phyloP scores from a whole-genome alignment of 1,284 basidiomycete species.

The Fistulina hepatica region DNA sequence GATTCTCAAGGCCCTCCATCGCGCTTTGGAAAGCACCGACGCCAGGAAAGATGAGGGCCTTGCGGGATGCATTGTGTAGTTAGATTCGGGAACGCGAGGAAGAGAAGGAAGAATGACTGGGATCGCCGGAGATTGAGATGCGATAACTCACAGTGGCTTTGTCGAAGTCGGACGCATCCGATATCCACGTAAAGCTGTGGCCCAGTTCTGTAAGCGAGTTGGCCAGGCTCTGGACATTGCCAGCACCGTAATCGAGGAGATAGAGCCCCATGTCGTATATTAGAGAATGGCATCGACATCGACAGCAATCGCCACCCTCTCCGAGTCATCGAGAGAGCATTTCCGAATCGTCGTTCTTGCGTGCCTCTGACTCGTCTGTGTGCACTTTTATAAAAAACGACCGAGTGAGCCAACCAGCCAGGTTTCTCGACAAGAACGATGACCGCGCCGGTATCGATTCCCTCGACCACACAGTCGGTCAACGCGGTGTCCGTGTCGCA shows the following conservation, averaged over 20 bases:
- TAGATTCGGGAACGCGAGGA: slow-evolving; percentile 15
- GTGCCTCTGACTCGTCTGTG: slow-evolving; percentile 1
- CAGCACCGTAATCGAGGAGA: slow-evolving; percentile 92
- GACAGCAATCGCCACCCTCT: neutral
- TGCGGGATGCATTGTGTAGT: slow-evolving; percentile 12
- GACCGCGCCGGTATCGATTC: slow-evolving; percentile 33
- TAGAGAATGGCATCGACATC: slow-evolving; percentile 5
- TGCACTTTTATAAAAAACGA: neutral
- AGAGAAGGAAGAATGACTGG: slow-evolving; percentile 4
- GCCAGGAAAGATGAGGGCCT: slow-evolving; percentile 98
- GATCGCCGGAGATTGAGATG: slow-evolving; percentile 5
- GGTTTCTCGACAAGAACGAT: slow-evolving; percentile 16
- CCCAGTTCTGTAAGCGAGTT: slow-evolving; percentile 88
- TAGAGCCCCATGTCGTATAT: slow-evolving; percentile 53
- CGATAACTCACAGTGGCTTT: slow-evolving; percentile 72
- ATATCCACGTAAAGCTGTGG: slow-evolving; percentile 87
- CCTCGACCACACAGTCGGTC: slow-evolving; percentile 18
- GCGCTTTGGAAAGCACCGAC: slow-evolving; percentile 93
- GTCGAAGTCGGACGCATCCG: slow-evolving; percentile 73
- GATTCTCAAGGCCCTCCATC: slow-evolving; percentile 62
- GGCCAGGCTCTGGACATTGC: slow-evolving; percentile 88
- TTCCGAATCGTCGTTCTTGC: neutral
- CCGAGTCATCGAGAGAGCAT: neutral
- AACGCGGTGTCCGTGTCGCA: slow-evolving; percentile 42
- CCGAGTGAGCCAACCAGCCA: neutral